A percentile compares a stretch with the other conserved stretches of the same genome.
Conservation (phyloP, 2,329 filamentous ascomycete species). For the Epichloe coenophiala region DNA sequence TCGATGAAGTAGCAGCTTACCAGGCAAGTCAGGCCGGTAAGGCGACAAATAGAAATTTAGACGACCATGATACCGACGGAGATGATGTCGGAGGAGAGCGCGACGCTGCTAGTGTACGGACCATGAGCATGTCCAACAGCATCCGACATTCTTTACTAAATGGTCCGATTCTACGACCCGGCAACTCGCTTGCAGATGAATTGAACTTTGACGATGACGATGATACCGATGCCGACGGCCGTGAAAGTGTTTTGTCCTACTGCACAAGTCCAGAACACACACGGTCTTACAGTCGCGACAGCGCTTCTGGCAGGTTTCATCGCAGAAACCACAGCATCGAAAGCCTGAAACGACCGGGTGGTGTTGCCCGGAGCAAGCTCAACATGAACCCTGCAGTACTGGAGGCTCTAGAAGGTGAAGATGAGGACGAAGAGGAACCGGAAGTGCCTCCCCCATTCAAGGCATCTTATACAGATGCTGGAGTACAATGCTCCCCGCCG, state of each 20-base stretch:
- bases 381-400: conserved; percentile 41
- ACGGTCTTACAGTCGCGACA: conserved; percentile 45
- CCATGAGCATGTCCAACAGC: conserved; percentile 59
- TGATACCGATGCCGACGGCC: conserved; percentile 58
- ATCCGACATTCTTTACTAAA: conserved; percentile 61
- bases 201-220: conserved; percentile 68
- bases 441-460: conserved; percentile 13
- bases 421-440: conserved; percentile 35
- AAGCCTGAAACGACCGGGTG: conserved; percentile 41
- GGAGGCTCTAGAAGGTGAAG: conserved; percentile 41
- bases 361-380: conserved; percentile 38
- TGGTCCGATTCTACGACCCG: conserved; percentile 43
- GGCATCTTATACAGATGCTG: conserved; percentile 60
- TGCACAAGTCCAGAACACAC: conserved; percentile 30
- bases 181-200: conserved; percentile 78
- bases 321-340: conserved; percentile 45
- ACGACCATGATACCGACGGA: conserved; percentile 39
- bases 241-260: conserved; percentile 45
- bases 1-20: conserved; percentile 71
- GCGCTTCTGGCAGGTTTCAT: conserved; percentile 34
- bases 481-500: conserved; percentile 72
- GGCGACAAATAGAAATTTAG: conserved; percentile 20
- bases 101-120: conserved; percentile 58
- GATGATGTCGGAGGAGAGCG: conserved; percentile 51
- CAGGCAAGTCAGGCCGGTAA: conserved; percentile 40